Evolutionary conservation across 2,329 filamentous ascomycete species (phyloP).

Genomic region (Periglandula ipomoeae): DNA sequence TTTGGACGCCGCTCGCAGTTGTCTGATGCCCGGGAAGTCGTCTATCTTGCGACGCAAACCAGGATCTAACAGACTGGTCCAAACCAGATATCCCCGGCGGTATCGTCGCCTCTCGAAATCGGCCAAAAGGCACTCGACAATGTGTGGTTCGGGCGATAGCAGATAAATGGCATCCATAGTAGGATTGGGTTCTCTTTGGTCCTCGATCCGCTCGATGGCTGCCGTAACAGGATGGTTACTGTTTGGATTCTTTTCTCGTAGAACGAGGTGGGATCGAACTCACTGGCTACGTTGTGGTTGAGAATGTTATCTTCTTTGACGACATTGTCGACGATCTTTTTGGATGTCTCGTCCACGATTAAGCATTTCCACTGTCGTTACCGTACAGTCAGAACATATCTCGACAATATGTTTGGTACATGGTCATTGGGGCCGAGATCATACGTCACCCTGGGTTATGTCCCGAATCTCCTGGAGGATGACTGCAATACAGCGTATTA

Average conservation of each 20-base stretch:
- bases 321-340: conserved; percentile 81
- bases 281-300: conserved; percentile 93
- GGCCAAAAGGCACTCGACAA: conserved; percentile 88
- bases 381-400: background rate
- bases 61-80: conserved; percentile 69
- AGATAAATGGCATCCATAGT: conserved; percentile 95
- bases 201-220: conserved; percentile 95
- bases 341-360: conserved; percentile 75
- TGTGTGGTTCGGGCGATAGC: conserved; percentile 74
- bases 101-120: conserved; percentile 85
- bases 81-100: conserved; percentile 69
- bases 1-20: conserved; percentile 70
- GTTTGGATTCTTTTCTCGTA: conserved; percentile 6
- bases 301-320: conserved; percentile 95
- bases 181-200: conserved; percentile 69
- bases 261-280: conserved; percentile 22
- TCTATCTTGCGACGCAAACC: conserved; percentile 66
- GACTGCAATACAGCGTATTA: conserved; percentile 14
- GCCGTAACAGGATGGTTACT: conserved; percentile 15
- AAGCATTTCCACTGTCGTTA: conserved; percentile 82
- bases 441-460: conserved; percentile 74
- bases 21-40: conserved; percentile 55
- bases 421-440: conserved; percentile 16
- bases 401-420: background rate
- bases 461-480: conserved; percentile 51